These are phyloP conservation scores for Irpex sp. DNA, from an alignment of 1,284 basidiomycete species.

Conservation along the genomic window DNA sequence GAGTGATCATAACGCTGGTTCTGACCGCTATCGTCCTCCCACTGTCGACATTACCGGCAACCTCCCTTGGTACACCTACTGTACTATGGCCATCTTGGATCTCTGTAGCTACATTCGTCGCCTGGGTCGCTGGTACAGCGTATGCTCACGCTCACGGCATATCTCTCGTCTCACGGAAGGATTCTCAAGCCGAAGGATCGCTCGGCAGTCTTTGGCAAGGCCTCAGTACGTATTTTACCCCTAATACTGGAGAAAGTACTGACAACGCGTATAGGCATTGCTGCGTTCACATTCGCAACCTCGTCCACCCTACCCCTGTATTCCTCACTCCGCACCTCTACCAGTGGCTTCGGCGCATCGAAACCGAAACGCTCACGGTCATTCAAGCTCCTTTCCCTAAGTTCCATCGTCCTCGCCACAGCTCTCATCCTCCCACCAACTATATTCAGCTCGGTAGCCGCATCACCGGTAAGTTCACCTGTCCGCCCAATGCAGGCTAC, in stretches of 20 bases:
- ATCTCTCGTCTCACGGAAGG: slow-evolving; percentile 33
- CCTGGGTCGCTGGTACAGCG: slow-evolving; percentile 52
- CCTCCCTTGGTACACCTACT: slow-evolving; percentile 48
- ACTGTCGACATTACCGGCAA: slow-evolving; percentile 39
- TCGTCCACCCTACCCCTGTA: slow-evolving; percentile 62
- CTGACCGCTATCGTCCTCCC: slow-evolving; percentile 44
- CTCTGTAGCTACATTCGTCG: slow-evolving; percentile 53
- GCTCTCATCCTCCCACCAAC: slow-evolving; percentile 55
- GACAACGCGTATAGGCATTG: slow-evolving; percentile 34
- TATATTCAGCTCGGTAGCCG: slow-evolving; percentile 42
- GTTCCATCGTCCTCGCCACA: slow-evolving; percentile 46
- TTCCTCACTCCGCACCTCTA: slow-evolving; percentile 47
- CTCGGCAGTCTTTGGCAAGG: slow-evolving; percentile 58
- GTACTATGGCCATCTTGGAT: slow-evolving; percentile 53
- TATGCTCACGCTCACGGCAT: slow-evolving; percentile 47
- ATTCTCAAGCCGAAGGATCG: slow-evolving; percentile 23
- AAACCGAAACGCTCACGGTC: slow-evolving; percentile 50
- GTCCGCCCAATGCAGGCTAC: slow-evolving; percentile 1
- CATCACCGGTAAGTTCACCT: slow-evolving; percentile 34
- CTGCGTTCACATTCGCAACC: slow-evolving; percentile 63
- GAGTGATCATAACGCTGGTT: slow-evolving; percentile 32
- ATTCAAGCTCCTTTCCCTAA: slow-evolving; percentile 53
- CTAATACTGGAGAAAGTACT: not conserved
- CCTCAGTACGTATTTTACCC: slow-evolving; percentile 45
- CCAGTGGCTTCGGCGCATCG: slow-evolving; percentile 29